Evolutionary conservation across 306 rosid genomes (phyloP).

Genomic region (Lotus japonicus): DNA sequence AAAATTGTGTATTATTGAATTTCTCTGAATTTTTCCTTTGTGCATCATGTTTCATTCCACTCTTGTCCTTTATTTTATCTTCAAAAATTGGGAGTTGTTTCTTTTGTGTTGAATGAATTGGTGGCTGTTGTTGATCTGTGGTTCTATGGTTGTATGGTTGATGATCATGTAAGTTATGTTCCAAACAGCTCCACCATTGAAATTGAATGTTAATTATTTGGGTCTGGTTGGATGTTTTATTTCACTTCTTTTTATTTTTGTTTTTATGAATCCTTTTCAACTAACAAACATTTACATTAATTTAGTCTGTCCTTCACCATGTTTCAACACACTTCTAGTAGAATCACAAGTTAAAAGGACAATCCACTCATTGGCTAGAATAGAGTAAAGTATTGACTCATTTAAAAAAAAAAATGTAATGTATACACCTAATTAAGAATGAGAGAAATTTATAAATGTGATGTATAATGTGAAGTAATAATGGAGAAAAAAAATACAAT

Average conservation of each 20-base stretch:
- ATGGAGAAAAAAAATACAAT: no score
- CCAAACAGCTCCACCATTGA: neutral
- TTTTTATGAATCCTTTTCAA: no score
- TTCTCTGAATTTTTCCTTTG: neutral
- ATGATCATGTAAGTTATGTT: conserved; percentile 4
- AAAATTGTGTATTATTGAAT: conserved; percentile 2
- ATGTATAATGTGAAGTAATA: no score
- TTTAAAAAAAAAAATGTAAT: no score
- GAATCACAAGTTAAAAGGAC: no score
- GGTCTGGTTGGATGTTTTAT: conserved; percentile 5
- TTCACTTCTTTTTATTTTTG: neutral
- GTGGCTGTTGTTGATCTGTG: conserved; percentile 20
- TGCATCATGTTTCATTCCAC: conserved; percentile 2
- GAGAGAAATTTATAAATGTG: no score
- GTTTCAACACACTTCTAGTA: no score
- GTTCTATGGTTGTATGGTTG: conserved; percentile 25
- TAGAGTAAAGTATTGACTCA: no score
- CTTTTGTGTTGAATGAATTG: conserved; percentile 13
- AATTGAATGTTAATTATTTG: conserved; percentile 10
- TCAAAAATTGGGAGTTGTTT: neutral
- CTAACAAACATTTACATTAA: no score
- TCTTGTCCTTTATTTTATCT: neutral
- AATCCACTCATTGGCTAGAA: no score
- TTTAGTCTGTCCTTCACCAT: no score
- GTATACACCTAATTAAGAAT: no score